phyloP scores from a whole-genome alignment of 1,284 basidiomycete species.

The Heterobasidion occidentale region DNA sequence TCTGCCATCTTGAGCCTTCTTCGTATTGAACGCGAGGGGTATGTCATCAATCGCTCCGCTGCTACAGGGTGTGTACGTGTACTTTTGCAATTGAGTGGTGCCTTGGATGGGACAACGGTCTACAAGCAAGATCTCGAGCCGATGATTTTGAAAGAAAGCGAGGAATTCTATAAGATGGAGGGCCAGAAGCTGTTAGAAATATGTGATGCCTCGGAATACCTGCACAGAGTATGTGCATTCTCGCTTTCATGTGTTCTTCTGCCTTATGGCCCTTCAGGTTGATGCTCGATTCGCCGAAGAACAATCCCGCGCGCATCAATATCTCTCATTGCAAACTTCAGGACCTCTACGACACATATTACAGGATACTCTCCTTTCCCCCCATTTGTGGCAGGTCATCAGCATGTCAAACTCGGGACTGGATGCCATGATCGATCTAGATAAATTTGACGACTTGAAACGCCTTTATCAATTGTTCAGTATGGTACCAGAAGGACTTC shows the following conservation, averaged over 20 bases:
- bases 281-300: slow-evolving; percentile 83
- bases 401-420: slow-evolving; percentile 83
- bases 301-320: slow-evolving; percentile 83
- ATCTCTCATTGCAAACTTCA: slow-evolving; percentile 75
- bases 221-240: slow-evolving; percentile 51
- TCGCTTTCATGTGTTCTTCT: neutral
- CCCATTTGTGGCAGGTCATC: slow-evolving; percentile 73
- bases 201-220: slow-evolving; percentile 79
- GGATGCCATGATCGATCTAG: slow-evolving; percentile 80
- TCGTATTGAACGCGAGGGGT: slow-evolving; percentile 87
- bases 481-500: slow-evolving; percentile 65
- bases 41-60: slow-evolving; percentile 85
- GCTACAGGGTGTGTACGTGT: slow-evolving; percentile 90
- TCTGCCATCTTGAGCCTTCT: slow-evolving; percentile 82
- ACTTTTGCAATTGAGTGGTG: slow-evolving; percentile 59
- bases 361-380: slow-evolving; percentile 70
- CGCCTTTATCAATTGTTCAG: slow-evolving; percentile 78
- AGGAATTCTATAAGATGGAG: slow-evolving; percentile 77
- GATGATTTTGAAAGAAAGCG: slow-evolving; percentile 71
- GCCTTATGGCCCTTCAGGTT: slow-evolving; percentile 41
- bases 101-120: slow-evolving; percentile 49
- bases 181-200: slow-evolving; percentile 64
- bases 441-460: slow-evolving; percentile 72
- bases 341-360: slow-evolving; percentile 69
- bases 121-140: slow-evolving; percentile 89